phyloP scores from a whole-genome alignment of 768 basidiomycete genomes.

The Boletus pseudo-olivaceus region DNA sequence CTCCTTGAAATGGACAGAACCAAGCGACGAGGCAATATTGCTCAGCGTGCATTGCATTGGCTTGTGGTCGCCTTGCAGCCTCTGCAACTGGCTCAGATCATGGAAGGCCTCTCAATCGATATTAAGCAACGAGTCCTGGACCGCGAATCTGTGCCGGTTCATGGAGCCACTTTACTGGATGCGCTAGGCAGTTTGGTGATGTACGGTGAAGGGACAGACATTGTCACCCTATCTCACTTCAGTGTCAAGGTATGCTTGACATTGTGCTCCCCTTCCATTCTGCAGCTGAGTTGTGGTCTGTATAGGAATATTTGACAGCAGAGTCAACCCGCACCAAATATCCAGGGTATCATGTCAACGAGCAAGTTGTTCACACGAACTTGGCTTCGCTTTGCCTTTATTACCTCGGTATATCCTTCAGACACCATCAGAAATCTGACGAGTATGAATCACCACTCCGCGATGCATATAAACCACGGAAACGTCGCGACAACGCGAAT shows the following conservation, averaged over 20 bases:
- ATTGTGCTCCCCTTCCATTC: not conserved
- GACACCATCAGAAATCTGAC: not conserved
- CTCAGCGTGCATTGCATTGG: conserved; percentile 1
- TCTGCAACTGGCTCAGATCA: not conserved
- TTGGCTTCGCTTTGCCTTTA: not conserved
- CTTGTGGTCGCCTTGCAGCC: not conserved
- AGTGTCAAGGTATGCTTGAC: conserved; percentile 3
- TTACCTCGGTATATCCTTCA: not conserved
- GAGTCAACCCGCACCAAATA: not conserved
- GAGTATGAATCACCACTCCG: too few species aligned
- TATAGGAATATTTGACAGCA: conserved; percentile 4
- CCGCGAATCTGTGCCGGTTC: not conserved
- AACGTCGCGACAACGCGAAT: not conserved
- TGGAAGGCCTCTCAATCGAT: conserved; percentile 1
- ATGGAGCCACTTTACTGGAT: not conserved
- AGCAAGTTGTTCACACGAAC: not conserved
- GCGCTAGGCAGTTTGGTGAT: conserved; percentile 2
- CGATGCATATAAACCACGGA: not conserved
- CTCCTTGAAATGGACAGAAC: not conserved
- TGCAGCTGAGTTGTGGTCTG: not conserved
- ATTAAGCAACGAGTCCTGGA: not conserved
- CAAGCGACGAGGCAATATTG: not conserved
- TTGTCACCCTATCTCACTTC: conserved; percentile 3
- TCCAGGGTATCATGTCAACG: not conserved
- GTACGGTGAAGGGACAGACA: not conserved